Evolutionary conservation across 2,329 filamentous ascomycete species (phyloP), one percentile per base, ranked within the genome.

Genomic region (Lachnellula cervina): DNA sequence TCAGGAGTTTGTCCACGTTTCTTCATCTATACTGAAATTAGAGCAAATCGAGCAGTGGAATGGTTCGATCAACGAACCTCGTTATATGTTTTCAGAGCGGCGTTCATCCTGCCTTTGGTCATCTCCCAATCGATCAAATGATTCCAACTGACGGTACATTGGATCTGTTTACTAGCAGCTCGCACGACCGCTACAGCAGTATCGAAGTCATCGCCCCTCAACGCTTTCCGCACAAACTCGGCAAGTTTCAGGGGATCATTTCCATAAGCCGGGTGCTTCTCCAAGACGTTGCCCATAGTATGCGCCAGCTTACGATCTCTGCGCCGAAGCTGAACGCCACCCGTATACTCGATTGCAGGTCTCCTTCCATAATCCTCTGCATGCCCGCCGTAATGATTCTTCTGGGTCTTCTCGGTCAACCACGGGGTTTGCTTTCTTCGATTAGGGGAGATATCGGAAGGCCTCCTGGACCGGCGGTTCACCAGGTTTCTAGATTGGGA

Each of bases 131-230:
- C 80, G 55, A 99, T 86, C 45, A 96, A 72, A 67, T 89, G 82
- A 71, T 97, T 97, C 92, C 93, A 99, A 56, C 88, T 85, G 56
- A 95, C 91, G 4, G 82, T 76, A 60, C 87, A 84, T 56, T 84
- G 75, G 61, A 81, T 77, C 0, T 77, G 71, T 62, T 80, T 83
- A 70, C 85, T 90, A n/a, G 87, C 87, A 63, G 80, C 76, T 56
- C 87, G 83, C 38, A 87, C 81, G 57, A 96, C 70, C 19, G 82
- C 74, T 43, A 87, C 71, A 25, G 91, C 90, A 66, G 90, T 84
- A 2, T 84, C 81, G 38, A 80, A 80, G 34, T 84, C 76, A 43
- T 80, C 80, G 56, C 80, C 77, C 5, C 69, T 69, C 48, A 97
- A 74, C 17, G 83, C 75, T 49, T 76, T 75, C 52, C 76, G 76